Percentiles rank a stretch among this genome's conserved stretches.
Conservation (phyloP, 257 asterid species). For the Phtheirospermum japonicum region DNA sequence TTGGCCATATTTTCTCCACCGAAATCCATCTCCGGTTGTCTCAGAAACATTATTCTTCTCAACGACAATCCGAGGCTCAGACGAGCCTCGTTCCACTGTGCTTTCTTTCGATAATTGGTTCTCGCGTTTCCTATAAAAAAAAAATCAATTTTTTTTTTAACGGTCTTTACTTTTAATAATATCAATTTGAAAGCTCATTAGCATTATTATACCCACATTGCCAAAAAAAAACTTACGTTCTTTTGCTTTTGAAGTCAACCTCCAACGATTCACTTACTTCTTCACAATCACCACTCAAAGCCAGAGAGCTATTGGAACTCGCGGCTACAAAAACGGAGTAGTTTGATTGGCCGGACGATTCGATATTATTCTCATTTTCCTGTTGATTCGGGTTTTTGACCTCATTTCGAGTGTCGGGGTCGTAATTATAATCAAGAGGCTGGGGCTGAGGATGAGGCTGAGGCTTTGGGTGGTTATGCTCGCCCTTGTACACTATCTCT, state of each 20-base stretch:
- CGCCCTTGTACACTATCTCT: slow-evolving; percentile 74
- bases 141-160: too few relatives aligned
- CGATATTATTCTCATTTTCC: slow-evolving; percentile 24
- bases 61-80: slow-evolving; percentile 34
- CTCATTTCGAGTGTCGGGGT: slow-evolving; percentile 28
- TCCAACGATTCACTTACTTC: slow-evolving; percentile 43
- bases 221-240: slow-evolving; percentile 40
- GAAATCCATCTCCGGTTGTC: slow-evolving; percentile 58
- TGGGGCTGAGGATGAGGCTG: slow-evolving; percentile 25
- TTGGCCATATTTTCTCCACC: slow-evolving; percentile 95
- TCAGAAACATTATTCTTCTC: slow-evolving; percentile 46
- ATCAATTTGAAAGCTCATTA: neutral
- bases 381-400: slow-evolving; percentile 12
- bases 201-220: neutral
- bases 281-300: slow-evolving; percentile 39
- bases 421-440: slow-evolving; percentile 28
- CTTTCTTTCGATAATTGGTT: slow-evolving; percentile 35
- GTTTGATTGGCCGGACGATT: slow-evolving; percentile 32
- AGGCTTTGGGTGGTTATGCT: slow-evolving; percentile 69
- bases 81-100: slow-evolving; percentile 31
- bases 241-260: slow-evolving; percentile 45
- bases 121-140: slow-evolving; percentile 45
- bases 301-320: slow-evolving; percentile 36
- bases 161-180: too few relatives aligned
- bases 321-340: slow-evolving; percentile 29